These are phyloP conservation scores for Scleroderma citrinum DNA, from an alignment of 768 basidiomycete genomes.

Conservation along the genomic window DNA sequence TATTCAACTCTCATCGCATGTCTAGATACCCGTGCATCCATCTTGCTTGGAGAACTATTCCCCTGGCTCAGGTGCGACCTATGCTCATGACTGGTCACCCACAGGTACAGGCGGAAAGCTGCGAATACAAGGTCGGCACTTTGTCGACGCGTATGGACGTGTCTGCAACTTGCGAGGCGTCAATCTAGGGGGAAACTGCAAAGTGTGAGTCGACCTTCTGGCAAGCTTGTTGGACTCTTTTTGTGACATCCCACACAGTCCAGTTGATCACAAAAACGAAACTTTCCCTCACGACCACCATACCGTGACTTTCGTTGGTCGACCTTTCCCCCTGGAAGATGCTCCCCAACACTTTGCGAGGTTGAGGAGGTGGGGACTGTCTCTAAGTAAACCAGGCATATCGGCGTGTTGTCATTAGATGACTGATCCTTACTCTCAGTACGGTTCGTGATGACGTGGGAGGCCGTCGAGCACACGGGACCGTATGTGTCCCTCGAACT, in stretches of 20 bases:
- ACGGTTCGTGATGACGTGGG: constrained; percentile 94
- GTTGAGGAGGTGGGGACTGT: constrained; percentile 80
- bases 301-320: constrained; percentile 76
- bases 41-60: constrained; percentile 38
- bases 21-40: constrained; percentile 34
- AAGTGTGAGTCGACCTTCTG: constrained; percentile 51
- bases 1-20: background rate
- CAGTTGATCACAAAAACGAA: constrained; percentile 60
- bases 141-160: constrained; percentile 74
- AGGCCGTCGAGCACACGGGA: constrained; percentile 91
- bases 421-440: constrained; percentile 38
- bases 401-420: background rate
- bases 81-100: constrained; percentile 71
- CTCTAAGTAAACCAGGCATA: constrained; percentile 59
- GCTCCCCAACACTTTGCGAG: constrained; percentile 81
- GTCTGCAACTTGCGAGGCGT: constrained; percentile 80
- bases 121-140: constrained; percentile 65
- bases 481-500: constrained; percentile 51
- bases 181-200: constrained; percentile 78
- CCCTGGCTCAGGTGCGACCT: constrained; percentile 45
- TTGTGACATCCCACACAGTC: constrained; percentile 35
- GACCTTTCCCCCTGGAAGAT: constrained; percentile 88
- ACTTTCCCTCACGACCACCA: constrained; percentile 61
- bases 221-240: background rate
- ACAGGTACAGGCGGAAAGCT: constrained; percentile 51